Percentiles rank a stretch among this genome's conserved stretches.
Evolutionary conservation across 176 grass and related monocot genomes (phyloP).

Genomic region (Thinopyrum elongatum): DNA sequence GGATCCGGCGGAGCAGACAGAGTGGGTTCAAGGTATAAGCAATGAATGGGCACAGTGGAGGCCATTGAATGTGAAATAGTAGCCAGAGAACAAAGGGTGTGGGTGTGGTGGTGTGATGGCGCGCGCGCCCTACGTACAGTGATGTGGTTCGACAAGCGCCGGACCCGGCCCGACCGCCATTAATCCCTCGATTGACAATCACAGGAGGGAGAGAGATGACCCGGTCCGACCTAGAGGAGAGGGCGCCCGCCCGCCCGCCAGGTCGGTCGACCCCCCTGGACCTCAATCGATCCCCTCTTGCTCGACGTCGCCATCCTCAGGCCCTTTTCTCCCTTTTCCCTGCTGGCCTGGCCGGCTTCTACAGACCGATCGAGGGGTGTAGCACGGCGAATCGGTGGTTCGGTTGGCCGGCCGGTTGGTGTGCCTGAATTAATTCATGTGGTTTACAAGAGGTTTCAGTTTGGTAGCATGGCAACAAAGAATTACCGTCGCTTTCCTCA

Average conservation of each 20-base stretch:
- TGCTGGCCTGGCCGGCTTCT: background rate
- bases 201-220: background rate
- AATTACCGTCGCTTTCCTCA: background rate
- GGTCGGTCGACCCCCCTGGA: background rate
- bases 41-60: constrained; percentile 54
- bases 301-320: background rate
- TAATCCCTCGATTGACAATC: background rate
- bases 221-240: background rate
- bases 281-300: no score
- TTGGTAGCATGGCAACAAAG: background rate
- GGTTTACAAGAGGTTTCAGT: background rate
- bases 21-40: constrained; percentile 77
- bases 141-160: constrained; percentile 45
- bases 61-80: constrained; percentile 80
- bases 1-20: constrained; percentile 59
- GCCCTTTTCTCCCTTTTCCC: background rate
- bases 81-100: constrained; percentile 40
- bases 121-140: constrained; percentile 28
- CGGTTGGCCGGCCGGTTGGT: background rate
- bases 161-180: background rate
- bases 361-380: background rate
- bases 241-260: background rate
- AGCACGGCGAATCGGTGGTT: background rate
- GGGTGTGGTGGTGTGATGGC: constrained; percentile 38
- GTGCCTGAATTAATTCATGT: constrained; percentile 9